Percentiles rank a stretch among this genome's conserved stretches.
Evolutionary conservation across 2,329 filamentous ascomycete genomes (phyloP).

Genomic region (Fusarium citri): DNA sequence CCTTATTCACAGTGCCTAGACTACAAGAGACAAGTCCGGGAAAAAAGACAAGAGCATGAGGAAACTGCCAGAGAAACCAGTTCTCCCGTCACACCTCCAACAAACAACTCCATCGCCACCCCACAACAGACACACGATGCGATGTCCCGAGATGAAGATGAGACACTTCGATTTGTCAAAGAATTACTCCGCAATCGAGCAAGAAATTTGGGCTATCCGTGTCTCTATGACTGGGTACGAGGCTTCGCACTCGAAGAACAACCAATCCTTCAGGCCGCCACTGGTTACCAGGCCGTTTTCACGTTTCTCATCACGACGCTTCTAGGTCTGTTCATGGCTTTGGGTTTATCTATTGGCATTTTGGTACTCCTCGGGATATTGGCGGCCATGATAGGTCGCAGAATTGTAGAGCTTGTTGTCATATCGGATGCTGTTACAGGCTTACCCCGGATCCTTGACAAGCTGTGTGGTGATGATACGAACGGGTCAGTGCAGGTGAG

Average conservation of each 20-base stretch:
- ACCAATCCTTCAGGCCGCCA: background rate
- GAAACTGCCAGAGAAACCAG: background rate
- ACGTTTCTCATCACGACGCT: background rate
- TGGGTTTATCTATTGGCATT: background rate
- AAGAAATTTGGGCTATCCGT: accelerated
- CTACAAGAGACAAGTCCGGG: background rate
- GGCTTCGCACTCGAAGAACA: background rate
- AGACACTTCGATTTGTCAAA: accelerated
- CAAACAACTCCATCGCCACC: background rate
- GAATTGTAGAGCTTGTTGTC: accelerated
- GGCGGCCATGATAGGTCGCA: accelerated
- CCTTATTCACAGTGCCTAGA: background rate
- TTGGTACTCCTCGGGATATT: background rate
- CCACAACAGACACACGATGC: background rate
- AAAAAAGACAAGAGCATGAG: background rate
- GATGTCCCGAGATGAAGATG: accelerated
- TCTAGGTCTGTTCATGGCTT: background rate
- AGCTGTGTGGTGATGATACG: accelerated
- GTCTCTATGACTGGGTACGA: background rate
- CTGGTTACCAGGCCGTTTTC: background rate
- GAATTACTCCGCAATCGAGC: background rate
- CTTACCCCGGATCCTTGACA: background rate
- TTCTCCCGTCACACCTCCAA: accelerated
- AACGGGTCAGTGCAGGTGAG: accelerated
- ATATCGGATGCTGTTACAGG: background rate